Evolutionary conservation across 805 yeast genomes (phyloP).

Genomic region (Isabelozyma pseudorhagii): DNA sequence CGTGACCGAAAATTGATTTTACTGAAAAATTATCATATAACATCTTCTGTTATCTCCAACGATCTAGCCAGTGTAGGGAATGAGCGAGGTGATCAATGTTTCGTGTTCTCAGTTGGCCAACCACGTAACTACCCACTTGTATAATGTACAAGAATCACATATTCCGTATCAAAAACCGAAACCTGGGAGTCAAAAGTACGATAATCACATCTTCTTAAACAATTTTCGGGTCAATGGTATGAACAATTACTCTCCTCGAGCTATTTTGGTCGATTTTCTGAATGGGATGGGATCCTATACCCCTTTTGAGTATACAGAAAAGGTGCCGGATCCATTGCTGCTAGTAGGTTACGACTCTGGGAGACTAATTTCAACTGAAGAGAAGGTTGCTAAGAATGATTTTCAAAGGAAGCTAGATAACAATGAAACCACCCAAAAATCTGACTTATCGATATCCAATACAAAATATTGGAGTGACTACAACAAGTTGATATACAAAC

Average conservation of each 20-base stretch:
- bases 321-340: not conserved
- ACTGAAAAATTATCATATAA: no score
- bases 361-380: conserved; percentile 30
- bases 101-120: conserved; percentile 73
- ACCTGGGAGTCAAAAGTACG: conserved; percentile 40
- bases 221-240: conserved; percentile 23
- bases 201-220: conserved; percentile 39
- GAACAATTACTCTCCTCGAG: conserved; percentile 70
- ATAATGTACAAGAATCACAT: conserved; percentile 72
- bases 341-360: conserved; percentile 1
- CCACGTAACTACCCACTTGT: conserved; percentile 75
- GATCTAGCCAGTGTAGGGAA: conserved; percentile 13
- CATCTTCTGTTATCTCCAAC: no score
- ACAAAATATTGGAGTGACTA: conserved; percentile 81
- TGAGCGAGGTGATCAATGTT: conserved; percentile 74
- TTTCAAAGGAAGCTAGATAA: conserved; percentile 66
- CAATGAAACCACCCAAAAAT: conserved; percentile 23
- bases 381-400: conserved; percentile 44
- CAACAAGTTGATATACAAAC: conserved; percentile 62
- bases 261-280: conserved; percentile 73
- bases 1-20: no score
- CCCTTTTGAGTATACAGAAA: conserved; percentile 45
- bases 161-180: conserved; percentile 48
- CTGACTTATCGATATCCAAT: conserved; percentile 31
- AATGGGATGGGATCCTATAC: conserved; percentile 75